These are phyloP conservation scores for Corylus heterophylla DNA, from an alignment of 306 rosid species.

Conservation along the genomic window DNA sequence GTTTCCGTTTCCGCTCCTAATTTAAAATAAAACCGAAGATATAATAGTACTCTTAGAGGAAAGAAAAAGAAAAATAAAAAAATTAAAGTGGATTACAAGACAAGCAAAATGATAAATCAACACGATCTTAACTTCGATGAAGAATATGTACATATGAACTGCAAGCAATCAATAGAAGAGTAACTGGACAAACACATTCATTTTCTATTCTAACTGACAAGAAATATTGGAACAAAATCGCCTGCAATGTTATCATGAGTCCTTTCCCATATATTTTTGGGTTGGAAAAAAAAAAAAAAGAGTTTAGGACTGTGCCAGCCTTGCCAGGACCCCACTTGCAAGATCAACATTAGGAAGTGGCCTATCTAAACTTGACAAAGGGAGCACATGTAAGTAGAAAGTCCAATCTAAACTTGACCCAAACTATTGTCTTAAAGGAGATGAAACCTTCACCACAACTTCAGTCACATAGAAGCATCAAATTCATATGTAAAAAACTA, in stretches of 20 bases:
- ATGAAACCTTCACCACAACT: not conserved
- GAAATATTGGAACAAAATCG: not conserved
- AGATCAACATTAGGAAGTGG: not conserved
- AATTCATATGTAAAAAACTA: not conserved
- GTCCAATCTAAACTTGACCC: not conserved
- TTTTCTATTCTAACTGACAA: not conserved
- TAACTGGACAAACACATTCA: not conserved
- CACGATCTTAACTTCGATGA: not conserved
- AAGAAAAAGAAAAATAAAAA: not conserved
- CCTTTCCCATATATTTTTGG: not conserved
- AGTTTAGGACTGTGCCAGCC: not conserved
- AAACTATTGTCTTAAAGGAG: not conserved
- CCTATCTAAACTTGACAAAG: not conserved
- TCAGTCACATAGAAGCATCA: not conserved
- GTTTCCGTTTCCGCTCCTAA: slow-evolving; percentile 55
- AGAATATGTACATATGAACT: not conserved
- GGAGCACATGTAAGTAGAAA: not conserved
- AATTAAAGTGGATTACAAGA: not conserved
- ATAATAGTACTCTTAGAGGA: not conserved
- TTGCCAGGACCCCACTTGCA: not conserved
- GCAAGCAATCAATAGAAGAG: not conserved
- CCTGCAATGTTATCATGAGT: not conserved
- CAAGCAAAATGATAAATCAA: slow-evolving; percentile 2
- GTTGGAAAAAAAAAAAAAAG: not conserved
- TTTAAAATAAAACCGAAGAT: slow-evolving; percentile 13